Evolutionary conservation across 176 grass and related monocot genomes (phyloP).

Genomic region (Avena atlantica): DNA sequence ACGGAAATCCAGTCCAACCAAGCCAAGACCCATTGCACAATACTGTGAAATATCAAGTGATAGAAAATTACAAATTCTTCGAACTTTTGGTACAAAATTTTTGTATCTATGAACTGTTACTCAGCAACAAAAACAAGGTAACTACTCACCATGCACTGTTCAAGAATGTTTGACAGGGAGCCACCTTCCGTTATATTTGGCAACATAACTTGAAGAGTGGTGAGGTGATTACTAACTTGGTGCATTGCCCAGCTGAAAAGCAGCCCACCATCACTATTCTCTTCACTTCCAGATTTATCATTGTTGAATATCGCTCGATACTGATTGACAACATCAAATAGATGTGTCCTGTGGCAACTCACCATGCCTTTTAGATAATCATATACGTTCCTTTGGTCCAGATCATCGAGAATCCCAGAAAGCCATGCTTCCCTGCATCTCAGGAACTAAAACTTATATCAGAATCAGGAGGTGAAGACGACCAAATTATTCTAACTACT

Average conservation of each 20-base stretch:
- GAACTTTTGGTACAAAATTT: background rate
- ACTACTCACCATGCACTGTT: conserved; percentile 91
- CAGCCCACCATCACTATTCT: conserved; percentile 86
- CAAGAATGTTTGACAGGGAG: conserved; percentile 86
- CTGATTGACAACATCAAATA: conserved; percentile 99
- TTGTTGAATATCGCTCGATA: conserved; percentile 98
- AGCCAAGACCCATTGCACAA: conserved; percentile 97
- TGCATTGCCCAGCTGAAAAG: conserved; percentile 98
- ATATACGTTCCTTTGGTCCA: conserved; percentile 90
- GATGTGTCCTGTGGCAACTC: conserved; percentile 75
- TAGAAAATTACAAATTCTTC: background rate
- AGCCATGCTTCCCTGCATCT: conserved; percentile 98
- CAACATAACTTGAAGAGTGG: conserved; percentile 85
- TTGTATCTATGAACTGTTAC: background rate
- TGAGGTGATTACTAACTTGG: conserved; percentile 89
- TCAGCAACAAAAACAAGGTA: conserved; percentile 23
- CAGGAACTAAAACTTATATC: conserved; percentile 78
- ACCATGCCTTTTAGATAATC: conserved; percentile 95
- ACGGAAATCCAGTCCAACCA: conserved; percentile 97
- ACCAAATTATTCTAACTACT: conserved; percentile 13
- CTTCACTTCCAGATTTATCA: conserved; percentile 93
- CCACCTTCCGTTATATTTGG: conserved; percentile 96
- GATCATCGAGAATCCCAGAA: conserved; percentile 87
- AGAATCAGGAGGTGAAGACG: conserved; percentile 32
- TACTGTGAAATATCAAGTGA: conserved; percentile 66